Conservation (phyloP, 768 basidiomycete genomes). For the Amanita subjunquillea region DNA sequence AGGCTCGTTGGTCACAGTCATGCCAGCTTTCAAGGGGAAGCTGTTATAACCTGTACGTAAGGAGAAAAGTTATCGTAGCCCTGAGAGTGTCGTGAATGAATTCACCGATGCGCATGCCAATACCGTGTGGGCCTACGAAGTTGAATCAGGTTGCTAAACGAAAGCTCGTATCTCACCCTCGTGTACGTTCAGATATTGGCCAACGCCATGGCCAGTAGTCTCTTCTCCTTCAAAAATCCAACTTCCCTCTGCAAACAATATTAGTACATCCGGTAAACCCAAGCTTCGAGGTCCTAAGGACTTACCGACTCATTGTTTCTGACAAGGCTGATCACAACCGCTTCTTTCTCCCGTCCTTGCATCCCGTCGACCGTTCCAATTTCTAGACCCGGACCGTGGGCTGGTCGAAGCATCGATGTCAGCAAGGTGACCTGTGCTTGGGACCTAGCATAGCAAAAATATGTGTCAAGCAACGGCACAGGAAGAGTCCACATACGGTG, state of each 20-base stretch:
- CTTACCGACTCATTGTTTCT: slow-evolving; percentile 78
- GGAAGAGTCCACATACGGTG: slow-evolving; percentile 28
- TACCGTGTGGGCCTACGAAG: slow-evolving; percentile 44
- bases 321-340: slow-evolving; percentile 86
- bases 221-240: slow-evolving; percentile 88
- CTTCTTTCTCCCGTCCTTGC: slow-evolving; percentile 96
- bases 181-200: slow-evolving; percentile 90
- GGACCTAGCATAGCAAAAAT: slow-evolving; percentile 38
- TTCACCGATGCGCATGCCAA: slow-evolving; percentile 44
- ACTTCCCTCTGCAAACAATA: slow-evolving; percentile 57
- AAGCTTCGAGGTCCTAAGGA: background rate
- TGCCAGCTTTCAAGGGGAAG: slow-evolving; percentile 66
- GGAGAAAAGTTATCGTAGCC: background rate
- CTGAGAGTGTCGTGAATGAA: background rate
- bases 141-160: background rate
- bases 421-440: slow-evolving; percentile 90
- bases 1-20: slow-evolving; percentile 92
- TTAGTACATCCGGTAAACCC: slow-evolving; percentile 2
- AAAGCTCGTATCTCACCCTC: slow-evolving; percentile 39
- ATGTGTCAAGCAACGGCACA: background rate
- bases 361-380: slow-evolving; percentile 95
- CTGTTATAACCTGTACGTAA: slow-evolving; percentile 54
- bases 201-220: slow-evolving; percentile 91
- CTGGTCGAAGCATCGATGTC: slow-evolving; percentile 61
- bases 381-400: slow-evolving; percentile 63